Percentiles rank a stretch among this genome's conserved stretches.
Evolutionary conservation across 2,329 filamentous ascomycete species (phyloP).

Genomic region (Neocucurbitaria cava): DNA sequence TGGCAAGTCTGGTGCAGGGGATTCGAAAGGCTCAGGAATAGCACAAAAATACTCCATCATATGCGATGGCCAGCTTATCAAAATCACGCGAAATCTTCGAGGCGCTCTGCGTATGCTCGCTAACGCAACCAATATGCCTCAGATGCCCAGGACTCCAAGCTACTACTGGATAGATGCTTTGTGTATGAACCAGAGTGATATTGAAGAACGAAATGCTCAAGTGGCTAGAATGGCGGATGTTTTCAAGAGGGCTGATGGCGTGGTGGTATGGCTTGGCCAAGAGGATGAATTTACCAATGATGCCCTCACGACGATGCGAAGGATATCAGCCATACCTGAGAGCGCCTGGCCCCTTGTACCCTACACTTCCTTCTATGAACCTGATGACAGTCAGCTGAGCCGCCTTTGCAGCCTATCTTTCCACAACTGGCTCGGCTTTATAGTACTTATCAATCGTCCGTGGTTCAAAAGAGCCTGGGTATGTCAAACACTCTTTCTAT

Average conservation of each 20-base stretch:
- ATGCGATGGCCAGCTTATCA: constrained; percentile 26
- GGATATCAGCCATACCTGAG: constrained; percentile 22
- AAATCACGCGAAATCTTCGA: constrained; percentile 29
- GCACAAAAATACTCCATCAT: constrained; percentile 21
- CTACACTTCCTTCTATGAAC: constrained; percentile 35
- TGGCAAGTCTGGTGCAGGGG: not conserved
- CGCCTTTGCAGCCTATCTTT: constrained; percentile 17
- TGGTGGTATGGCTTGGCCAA: constrained; percentile 42
- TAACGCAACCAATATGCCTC: constrained; percentile 8
- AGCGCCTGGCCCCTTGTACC: constrained; percentile 24
- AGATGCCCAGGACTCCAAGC: constrained; percentile 3
- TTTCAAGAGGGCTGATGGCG: constrained; percentile 29
- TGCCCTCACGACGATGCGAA: constrained; percentile 25
- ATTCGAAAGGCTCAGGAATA: not conserved
- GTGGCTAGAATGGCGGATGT: constrained; percentile 40
- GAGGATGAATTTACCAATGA: constrained; percentile 35
- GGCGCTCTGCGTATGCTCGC: constrained; percentile 34
- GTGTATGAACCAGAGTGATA: constrained; percentile 38
- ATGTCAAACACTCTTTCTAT: not conserved
- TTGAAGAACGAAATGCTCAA: constrained; percentile 32
- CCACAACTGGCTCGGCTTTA: constrained; percentile 37
- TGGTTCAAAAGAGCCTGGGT: constrained; percentile 42
- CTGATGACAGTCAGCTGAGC: constrained; percentile 1
- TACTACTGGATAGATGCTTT: constrained; percentile 42
- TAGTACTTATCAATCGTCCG: constrained; percentile 33